phyloP scores from a whole-genome alignment of 805 yeast genomes.

The Cyberlindnera lachancei region DNA sequence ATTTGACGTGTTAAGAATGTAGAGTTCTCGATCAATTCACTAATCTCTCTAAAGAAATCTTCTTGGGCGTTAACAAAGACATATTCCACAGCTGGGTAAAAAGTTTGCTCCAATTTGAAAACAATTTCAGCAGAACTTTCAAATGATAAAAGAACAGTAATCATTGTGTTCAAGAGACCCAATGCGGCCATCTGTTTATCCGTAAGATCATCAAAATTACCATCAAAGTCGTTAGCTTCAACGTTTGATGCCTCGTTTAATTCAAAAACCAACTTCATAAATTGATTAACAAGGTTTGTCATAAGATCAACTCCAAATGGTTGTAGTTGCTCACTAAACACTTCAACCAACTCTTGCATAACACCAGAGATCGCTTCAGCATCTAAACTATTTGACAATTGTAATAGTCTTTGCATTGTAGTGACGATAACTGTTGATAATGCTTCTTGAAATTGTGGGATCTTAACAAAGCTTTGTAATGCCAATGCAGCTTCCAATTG shows the following conservation, averaged over 20 bases:
- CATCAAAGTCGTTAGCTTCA: conserved; percentile 31
- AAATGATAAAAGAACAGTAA: conserved; percentile 73
- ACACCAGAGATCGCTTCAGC: conserved; percentile 82
- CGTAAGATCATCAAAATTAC: conserved; percentile 32
- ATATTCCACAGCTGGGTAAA: conserved; percentile 60
- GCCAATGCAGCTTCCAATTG: conserved; percentile 82
- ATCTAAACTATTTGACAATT: conserved; percentile 73
- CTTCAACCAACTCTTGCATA: conserved; percentile 93
- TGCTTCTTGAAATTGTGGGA: conserved; percentile 60
- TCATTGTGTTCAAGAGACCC: conserved; percentile 75
- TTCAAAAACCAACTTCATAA: conserved; percentile 62
- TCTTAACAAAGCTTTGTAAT: conserved; percentile 66
- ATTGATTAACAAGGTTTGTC: conserved; percentile 62
- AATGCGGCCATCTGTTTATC: conserved; percentile 79
- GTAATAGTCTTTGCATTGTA: conserved; percentile 72
- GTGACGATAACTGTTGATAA: conserved; percentile 64
- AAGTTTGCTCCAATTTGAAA: conserved; percentile 53
- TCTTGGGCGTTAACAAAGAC: conserved; percentile 60
- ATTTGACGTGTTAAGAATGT: conserved; percentile 53
- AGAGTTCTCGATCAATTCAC: conserved; percentile 68
- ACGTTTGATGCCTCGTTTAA: conserved; percentile 50
- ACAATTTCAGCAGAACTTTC: conserved; percentile 72
- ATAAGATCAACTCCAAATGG: conserved; percentile 80
- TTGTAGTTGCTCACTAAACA: conserved; percentile 77
- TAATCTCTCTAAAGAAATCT: conserved; percentile 68